phyloP scores from a whole-genome alignment of 805 yeast genomes.

The Komagataella pastoris region DNA sequence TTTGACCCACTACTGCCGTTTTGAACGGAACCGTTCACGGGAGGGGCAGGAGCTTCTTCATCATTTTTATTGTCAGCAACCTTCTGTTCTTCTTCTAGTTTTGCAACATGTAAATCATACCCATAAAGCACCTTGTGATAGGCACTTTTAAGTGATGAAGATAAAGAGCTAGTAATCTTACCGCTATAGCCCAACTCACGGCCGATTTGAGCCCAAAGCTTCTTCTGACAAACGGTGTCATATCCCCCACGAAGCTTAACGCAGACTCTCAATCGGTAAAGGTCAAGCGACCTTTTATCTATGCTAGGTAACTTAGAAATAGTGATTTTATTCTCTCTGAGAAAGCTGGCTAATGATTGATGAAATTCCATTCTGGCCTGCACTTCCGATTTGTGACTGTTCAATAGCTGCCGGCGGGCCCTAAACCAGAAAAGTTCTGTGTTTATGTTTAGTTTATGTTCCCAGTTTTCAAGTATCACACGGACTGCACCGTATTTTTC shows the following conservation, averaged over 20 bases:
- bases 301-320: slow-evolving; percentile 44
- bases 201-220: slow-evolving; percentile 76
- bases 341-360: slow-evolving; percentile 28
- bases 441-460: slow-evolving; percentile 18
- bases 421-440: slow-evolving; percentile 38
- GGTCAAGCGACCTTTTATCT: slow-evolving; percentile 53
- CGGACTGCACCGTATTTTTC: slow-evolving; percentile 62
- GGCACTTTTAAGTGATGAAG: slow-evolving; percentile 51
- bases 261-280: slow-evolving; percentile 41
- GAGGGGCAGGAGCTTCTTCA: background rate
- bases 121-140: slow-evolving; percentile 30
- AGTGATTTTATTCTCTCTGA: slow-evolving; percentile 15
- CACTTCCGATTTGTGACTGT: slow-evolving; percentile 27
- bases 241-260: slow-evolving; percentile 61
- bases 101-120: slow-evolving; percentile 6
- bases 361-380: slow-evolving; percentile 33
- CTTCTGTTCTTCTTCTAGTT: slow-evolving; percentile 2
- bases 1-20: background rate
- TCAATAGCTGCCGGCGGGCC: slow-evolving; percentile 33
- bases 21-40: background rate
- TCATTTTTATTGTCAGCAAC: slow-evolving; percentile 6
- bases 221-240: slow-evolving; percentile 43
- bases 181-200: slow-evolving; percentile 70
- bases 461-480: slow-evolving; percentile 37
- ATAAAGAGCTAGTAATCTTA: slow-evolving; percentile 55